Base-by-base conservation (phyloP, 495 filamentous ascomycete genomes). In the Daldinia vernicosa region DNA sequence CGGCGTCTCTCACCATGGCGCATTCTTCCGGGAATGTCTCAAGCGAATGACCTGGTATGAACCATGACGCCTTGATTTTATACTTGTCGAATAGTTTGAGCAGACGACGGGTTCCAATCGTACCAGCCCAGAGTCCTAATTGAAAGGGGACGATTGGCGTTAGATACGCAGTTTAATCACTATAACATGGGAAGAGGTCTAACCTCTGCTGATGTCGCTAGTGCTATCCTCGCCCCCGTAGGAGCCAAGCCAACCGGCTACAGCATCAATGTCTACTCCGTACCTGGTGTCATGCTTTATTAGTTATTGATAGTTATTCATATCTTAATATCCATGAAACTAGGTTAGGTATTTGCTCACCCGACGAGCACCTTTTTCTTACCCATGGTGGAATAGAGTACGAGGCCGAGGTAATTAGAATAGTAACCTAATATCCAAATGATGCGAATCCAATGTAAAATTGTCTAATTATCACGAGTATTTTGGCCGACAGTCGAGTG, bases 41-140 rank as follows among this genome's bases (percentile, higher is more conserved):
- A 15, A 95, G 85, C 0, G 88, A 89, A 77, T 95, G 92, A 0
- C 91, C 92, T 0, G 91, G 92, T 65, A 95, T 93, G 78, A 95
- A 94, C 89, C 90, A 94, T 6, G 91, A 92, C 12, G 90, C 86
- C 78, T 91, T 93, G 81, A 95, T 95, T 63, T 89, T 87, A 83
- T 93, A 90, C 76, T 92, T 93, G 7, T 89, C 84, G 76, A 93
- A 92, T 2, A 95, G 77, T 67, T 91, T 92, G 8, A 95, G 84
- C 2, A 95, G 80, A 8, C 92, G 88, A 9, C 86, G 84, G 1
- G 89, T 90, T 32, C 92, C 92, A 37, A 92, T 82, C 6, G 90
- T 91, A 33, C 91, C 92, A 32, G 91, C 91, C 76, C 87, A 93
- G 50, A 92, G 77, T 40, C 91, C 91, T 87, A 27, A 39, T 15